These are phyloP conservation scores for Candida chauliodis DNA, from an alignment of 805 yeast genomes.

Conservation along the genomic window DNA sequence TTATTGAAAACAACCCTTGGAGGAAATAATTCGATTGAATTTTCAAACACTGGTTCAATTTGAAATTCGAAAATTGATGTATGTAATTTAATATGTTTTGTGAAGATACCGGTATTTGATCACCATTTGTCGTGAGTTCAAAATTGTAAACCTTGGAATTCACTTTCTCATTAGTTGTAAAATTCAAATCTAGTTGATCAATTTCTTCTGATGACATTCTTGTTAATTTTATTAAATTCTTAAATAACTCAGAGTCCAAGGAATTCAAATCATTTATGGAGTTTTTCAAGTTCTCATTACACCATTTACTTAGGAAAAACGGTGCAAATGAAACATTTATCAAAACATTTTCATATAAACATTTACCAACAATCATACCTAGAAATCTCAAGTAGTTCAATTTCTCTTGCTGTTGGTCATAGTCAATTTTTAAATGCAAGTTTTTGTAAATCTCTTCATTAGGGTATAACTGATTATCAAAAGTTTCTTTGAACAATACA, in stretches of 20 bases:
- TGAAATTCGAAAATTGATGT: constrained; percentile 73
- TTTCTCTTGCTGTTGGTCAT: constrained; percentile 21
- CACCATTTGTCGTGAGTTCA: constrained; percentile 58
- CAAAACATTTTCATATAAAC: constrained; percentile 77
- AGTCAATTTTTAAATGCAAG: constrained; percentile 27
- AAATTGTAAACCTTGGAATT: constrained; percentile 39
- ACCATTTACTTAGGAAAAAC: constrained; percentile 72
- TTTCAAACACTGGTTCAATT: constrained; percentile 60
- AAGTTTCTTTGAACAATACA: constrained; percentile 30
- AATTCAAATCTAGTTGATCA: constrained; percentile 57
- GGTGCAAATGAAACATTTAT: constrained; percentile 84
- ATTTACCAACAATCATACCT: constrained; percentile 85
- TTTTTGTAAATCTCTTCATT: constrained; percentile 50
- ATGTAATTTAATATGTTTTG: constrained; percentile 69
- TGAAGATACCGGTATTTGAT: constrained; percentile 49
- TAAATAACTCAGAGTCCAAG: constrained; percentile 65
- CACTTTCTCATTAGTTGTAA: constrained; percentile 55
- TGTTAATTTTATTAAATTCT: constrained; percentile 59
- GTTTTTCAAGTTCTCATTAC: constrained; percentile 42
- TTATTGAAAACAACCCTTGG: constrained; percentile 65
- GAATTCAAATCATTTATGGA: constrained; percentile 77
- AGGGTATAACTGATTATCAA: constrained; percentile 71
- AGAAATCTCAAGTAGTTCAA: constrained; percentile 51
- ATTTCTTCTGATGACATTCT: constrained; percentile 54
- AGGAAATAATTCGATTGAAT: constrained; percentile 61